Base-by-base conservation (phyloP, 2,329 filamentous ascomycete genomes). In the Cladosporium velox region DNA sequence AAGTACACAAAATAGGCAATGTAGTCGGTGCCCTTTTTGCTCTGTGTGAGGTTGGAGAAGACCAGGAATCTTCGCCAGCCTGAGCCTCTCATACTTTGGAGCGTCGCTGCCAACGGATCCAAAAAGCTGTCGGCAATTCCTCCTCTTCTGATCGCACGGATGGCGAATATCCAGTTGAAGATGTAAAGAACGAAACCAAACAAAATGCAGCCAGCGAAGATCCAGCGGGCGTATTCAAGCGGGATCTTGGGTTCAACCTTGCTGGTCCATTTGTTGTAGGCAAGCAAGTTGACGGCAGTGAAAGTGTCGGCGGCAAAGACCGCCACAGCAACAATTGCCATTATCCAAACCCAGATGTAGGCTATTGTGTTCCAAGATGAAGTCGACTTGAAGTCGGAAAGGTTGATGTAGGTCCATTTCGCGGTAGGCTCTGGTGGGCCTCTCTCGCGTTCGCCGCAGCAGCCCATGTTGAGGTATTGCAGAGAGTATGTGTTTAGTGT, bases 1-100 rank as follows among this genome's bases (percentile, higher is more conserved):
- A 96, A 97, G 77, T 96, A 97, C 32, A 92, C 91, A 77, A 97
- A 97, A 4, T 97, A 84, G 3, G 93, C 93, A 70, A 96, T 86
- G 73, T 97, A 97, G 77, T 97, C 92, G 66, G 89, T 89, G 21
- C 93, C 92, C 79, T 96, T 96, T 75, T 91, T 93, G 78, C 91
- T 93, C 80, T 94, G 95, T 14, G 93, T 97, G 76, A 97, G 81
- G 73, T 92, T 91, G 18, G 92, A 90, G 76, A 97, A 97, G 70
- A 97, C 92, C n/a, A 97, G 79, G 76, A 97, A 99, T 60, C 94
- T 86, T 73, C 89, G 90, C 87, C 90, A 99, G 35, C 95, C 95
- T 71, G 90, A 87, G 66, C 90, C 77, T n/a, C 92, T 88, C 74
- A 92, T 87, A 79, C 90, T 92, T 78, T 97, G 92, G 71, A 96